These are phyloP conservation scores for Sinapis alba DNA, from an alignment of 441 rosid species.

Conservation along the genomic window DNA sequence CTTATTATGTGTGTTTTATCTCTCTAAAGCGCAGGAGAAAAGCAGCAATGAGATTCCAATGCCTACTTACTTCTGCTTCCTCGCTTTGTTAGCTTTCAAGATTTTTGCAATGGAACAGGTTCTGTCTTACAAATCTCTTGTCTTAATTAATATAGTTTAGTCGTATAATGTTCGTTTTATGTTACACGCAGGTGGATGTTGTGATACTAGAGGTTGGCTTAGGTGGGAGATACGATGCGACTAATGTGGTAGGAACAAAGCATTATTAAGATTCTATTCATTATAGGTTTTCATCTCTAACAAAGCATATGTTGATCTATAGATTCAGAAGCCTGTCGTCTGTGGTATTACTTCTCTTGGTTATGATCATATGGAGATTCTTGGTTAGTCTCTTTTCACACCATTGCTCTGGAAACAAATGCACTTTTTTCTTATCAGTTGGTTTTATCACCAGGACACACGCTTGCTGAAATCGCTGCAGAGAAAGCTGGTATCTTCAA, in stretches of 20 bases:
- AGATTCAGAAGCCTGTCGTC: constrained; percentile 77
- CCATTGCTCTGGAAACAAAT: not conserved
- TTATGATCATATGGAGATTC: constrained; percentile 98
- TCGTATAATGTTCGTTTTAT: constrained; percentile 18
- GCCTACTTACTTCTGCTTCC: constrained; percentile 91
- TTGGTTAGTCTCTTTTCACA: constrained; percentile 65
- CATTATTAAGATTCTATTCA: not conserved
- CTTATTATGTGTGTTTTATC: not conserved
- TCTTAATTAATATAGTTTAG: not conserved
- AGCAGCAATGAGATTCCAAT: constrained; percentile 71
- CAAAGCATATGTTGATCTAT: constrained; percentile 31
- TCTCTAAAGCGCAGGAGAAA: constrained; percentile 58
- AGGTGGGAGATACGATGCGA: constrained; percentile 88
- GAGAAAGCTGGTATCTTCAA: constrained; percentile 97
- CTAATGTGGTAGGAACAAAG: constrained; percentile 69
- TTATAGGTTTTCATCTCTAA: not conserved
- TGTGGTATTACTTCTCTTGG: constrained; percentile 93
- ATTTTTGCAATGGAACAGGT: constrained; percentile 88
- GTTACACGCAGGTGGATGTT: constrained; percentile 72
- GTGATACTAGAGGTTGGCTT: constrained; percentile 91
- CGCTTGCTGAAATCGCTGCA: constrained; percentile 90
- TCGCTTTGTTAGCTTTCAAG: constrained; percentile 88
- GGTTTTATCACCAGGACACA: constrained; percentile 58
- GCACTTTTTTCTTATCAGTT: not conserved
- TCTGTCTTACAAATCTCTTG: not conserved